Conservation (phyloP, 768 basidiomycete species). For the Favolaschia claudopus region DNA sequence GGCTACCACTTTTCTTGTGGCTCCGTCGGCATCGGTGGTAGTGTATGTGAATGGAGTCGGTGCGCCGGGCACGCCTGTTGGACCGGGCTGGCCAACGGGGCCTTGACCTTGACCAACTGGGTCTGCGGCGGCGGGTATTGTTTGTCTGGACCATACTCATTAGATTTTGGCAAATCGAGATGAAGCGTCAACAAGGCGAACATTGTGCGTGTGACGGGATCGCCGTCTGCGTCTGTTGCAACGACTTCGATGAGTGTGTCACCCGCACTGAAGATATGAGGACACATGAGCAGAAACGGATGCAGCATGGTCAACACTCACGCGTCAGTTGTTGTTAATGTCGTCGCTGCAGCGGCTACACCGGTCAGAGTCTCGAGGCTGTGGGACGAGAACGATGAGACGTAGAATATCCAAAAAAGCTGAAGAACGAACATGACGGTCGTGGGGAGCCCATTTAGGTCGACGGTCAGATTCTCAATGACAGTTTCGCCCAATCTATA, state of each 20-base stretch:
- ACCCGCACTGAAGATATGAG: neutral
- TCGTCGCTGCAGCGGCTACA: neutral
- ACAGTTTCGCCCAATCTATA: no score
- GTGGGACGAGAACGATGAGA: neutral
- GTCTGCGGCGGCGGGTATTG: neutral
- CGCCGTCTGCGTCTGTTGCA: constrained; percentile 7
- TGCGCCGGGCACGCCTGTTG: constrained; percentile 3
- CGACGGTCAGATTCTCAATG: no score
- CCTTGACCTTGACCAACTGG: neutral
- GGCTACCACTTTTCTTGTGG: constrained; percentile 5
- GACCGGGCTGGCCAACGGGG: constrained; percentile 20
- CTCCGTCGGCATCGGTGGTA: constrained; percentile 10
- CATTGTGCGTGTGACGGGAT: constrained; percentile 6
- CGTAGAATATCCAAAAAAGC: neutral
- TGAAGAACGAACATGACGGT: no score
- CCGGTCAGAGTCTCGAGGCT: neutral
- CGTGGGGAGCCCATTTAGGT: no score
- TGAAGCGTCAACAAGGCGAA: neutral
- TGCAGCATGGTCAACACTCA: neutral
- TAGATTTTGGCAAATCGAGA: neutral
- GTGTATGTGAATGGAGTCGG: constrained; percentile 25
- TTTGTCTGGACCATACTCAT: constrained; percentile 6
- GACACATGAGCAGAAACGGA: neutral
- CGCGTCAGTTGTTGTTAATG: neutral
- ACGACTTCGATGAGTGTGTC: constrained; percentile 17